Base-by-base conservation (phyloP, 2,329 filamentous ascomycete species). In the Corynespora cassiicola region DNA sequence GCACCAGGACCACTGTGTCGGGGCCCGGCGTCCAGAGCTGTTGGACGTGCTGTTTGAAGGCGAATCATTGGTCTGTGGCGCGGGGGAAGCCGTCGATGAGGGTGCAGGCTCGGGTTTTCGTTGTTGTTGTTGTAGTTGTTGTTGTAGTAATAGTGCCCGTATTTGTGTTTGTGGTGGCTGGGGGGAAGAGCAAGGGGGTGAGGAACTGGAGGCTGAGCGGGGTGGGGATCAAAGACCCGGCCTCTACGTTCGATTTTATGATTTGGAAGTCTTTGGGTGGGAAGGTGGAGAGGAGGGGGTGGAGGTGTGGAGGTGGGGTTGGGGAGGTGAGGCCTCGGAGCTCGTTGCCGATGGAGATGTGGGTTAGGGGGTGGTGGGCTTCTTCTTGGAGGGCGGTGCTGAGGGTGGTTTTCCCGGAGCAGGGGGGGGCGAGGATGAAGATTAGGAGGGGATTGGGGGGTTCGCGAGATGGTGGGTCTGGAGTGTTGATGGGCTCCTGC, bases 381-480 rank as follows among this genome's bases (percentile, higher is more conserved):
- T 34, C 16, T n/a, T n/a, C n/a, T n/a, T n/a, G n/a, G 24, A 52
- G 32, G 5, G 31, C 16, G 26, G 25, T 31, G 24, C 42, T 37
- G 20, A 50, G 34, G 11, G 45, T 52, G 14, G 36, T 35, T 20
- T 50, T 52, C 18, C 46, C 43, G 7, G 46, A 37, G 30, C 48
- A 52, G 3, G 45, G 48, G 6, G 39, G n/a, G n/a, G n/a, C n/a
- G 9, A n/a, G n/a, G n/a, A n/a, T n/a, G n/a, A n/a, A n/a, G n/a
- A n/a, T n/a, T n/a, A n/a, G n/a, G n/a, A n/a, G n/a, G n/a, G n/a
- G n/a, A n/a, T n/a, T n/a, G n/a, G n/a, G n/a, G n/a, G n/a, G n/a
- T n/a, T n/a, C n/a, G n/a, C n/a, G n/a, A n/a, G n/a, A n/a, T n/a
- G n/a, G n/a, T n/a, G n/a, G n/a, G n/a, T n/a, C n/a, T n/a, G n/a